Evolutionary conservation across 176 grass and related monocot species (phyloP).

Genomic region (Puccinellia tenuiflora): DNA sequence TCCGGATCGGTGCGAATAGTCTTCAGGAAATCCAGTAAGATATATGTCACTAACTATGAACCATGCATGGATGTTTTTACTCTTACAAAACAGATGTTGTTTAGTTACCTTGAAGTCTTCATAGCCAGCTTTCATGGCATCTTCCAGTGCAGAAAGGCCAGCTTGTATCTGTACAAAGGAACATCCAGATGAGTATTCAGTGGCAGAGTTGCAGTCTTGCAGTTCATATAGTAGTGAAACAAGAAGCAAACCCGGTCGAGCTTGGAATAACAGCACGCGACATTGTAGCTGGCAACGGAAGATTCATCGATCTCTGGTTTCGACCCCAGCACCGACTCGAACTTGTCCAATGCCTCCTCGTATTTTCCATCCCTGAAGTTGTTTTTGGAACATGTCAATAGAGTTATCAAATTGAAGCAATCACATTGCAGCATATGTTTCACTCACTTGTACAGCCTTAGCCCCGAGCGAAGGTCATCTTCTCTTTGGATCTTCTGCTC

Average conservation of each 20-base stretch:
- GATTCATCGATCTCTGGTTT: constrained; percentile 61
- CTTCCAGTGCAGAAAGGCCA: constrained; percentile 78
- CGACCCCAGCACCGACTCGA: constrained; percentile 84
- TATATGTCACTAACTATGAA: background rate
- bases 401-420: constrained; percentile 16
- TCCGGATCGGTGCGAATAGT: constrained; percentile 73
- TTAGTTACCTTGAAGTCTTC: constrained; percentile 86
- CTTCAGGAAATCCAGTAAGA: constrained; percentile 34
- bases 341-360: constrained; percentile 91
- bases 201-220: background rate
- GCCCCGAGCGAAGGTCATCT: constrained; percentile 63
- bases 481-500: constrained; percentile 75
- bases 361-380: constrained; percentile 48
- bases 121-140: constrained; percentile 73
- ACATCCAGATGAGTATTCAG: constrained; percentile 18
- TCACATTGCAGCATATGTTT: background rate
- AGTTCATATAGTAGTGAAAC: background rate
- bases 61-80: background rate
- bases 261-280: constrained; percentile 92
- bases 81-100: background rate
- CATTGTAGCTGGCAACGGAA: constrained; percentile 87
- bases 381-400: background rate
- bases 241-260: constrained; percentile 60
- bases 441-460: constrained; percentile 86
- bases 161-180: constrained; percentile 53